A percentile compares a stretch with the other conserved stretches of the same genome.
These are phyloP conservation scores for Sordariomycetes sp. DNA, from an alignment of 2,329 filamentous ascomycete genomes.

Conservation along the genomic window DNA sequence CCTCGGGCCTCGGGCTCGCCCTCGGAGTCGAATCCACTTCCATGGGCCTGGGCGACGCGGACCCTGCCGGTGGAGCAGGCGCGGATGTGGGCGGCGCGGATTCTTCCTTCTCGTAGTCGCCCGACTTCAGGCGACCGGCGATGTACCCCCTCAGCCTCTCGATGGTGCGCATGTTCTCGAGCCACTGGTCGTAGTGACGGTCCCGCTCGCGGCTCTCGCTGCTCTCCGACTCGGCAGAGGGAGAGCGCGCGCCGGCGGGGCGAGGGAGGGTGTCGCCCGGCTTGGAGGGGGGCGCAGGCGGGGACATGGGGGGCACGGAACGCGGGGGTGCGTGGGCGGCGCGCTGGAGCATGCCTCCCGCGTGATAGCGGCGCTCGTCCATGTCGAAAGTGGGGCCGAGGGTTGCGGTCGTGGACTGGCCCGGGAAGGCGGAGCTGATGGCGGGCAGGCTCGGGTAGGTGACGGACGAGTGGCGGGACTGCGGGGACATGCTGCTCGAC, in stretches of 20 bases:
- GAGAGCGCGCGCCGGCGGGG: slow-evolving; percentile 23
- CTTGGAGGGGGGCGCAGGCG: slow-evolving; percentile 22
- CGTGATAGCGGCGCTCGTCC: slow-evolving; percentile 51
- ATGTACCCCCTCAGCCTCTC: slow-evolving; percentile 48
- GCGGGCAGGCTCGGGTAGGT: slow-evolving; percentile 63
- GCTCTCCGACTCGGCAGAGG: slow-evolving; percentile 39
- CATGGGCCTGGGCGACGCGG: slow-evolving; percentile 1
- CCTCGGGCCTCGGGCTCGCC: neutral
- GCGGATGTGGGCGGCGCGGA: neutral
- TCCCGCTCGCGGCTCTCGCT: slow-evolving; percentile 42
- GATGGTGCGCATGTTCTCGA: slow-evolving; percentile 52
- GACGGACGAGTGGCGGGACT: slow-evolving; percentile 47
- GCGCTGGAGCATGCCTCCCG: slow-evolving; percentile 53
- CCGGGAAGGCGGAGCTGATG: slow-evolving; percentile 54
- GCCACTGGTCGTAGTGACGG: slow-evolving; percentile 50
- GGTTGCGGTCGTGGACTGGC: slow-evolving; percentile 56
- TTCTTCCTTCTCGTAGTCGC: slow-evolving; percentile 1
- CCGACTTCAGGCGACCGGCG: slow-evolving; percentile 36
- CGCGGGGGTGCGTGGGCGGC: slow-evolving; percentile 29
- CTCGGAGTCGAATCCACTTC: neutral
- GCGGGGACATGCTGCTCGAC: slow-evolving; percentile 55
- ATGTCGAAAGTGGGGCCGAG: slow-evolving; percentile 54
- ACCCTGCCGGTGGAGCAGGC: too few species aligned
- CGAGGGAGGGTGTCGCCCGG: neutral
- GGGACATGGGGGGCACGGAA: slow-evolving; percentile 21